A percentile compares a stretch with the other conserved stretches of the same genome.
These are phyloP conservation scores for Myriangium duriaei DNA, from an alignment of 2,329 filamentous ascomycete genomes.

Conservation along the genomic window DNA sequence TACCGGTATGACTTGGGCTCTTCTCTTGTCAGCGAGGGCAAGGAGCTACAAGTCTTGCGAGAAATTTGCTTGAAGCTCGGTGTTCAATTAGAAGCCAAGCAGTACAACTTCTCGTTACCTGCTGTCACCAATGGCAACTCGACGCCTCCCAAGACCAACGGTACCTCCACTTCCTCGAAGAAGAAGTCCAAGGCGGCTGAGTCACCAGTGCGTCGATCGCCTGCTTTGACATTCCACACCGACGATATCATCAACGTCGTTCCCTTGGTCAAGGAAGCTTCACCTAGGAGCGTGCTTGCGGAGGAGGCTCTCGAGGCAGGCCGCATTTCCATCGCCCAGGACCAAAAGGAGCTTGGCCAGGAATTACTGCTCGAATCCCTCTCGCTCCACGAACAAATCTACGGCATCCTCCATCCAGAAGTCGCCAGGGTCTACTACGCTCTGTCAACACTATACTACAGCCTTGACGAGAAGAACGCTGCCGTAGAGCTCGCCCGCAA, in stretches of 20 bases:
- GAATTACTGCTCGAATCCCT: slow-evolving; percentile 92
- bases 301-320: slow-evolving; percentile 95
- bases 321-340: slow-evolving; percentile 87
- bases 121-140: slow-evolving; percentile 1
- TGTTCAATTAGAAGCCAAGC: slow-evolving; percentile 70
- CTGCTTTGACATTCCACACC: slow-evolving; percentile 55
- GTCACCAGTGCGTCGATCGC: slow-evolving; percentile 32
- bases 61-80: slow-evolving; percentile 83
- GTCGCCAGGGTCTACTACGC: slow-evolving; percentile 92
- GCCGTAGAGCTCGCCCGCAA: slow-evolving; percentile 93
- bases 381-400: slow-evolving; percentile 95
- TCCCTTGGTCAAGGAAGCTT: slow-evolving; percentile 89
- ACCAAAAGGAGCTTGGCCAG: slow-evolving; percentile 89
- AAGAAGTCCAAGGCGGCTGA: slow-evolving; percentile 44
- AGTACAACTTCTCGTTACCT: slow-evolving; percentile 49
- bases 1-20: slow-evolving; percentile 64
- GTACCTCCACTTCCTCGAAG: slow-evolving; percentile 37
- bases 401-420: slow-evolving; percentile 92
- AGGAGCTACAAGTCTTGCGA: slow-evolving; percentile 72
- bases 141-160: not conserved
- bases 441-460: slow-evolving; percentile 89
- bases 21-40: slow-evolving; percentile 55
- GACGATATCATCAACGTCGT: slow-evolving; percentile 88
- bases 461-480: slow-evolving; percentile 93
- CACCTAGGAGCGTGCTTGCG: slow-evolving; percentile 76